phyloP scores from a whole-genome alignment of 352 stramenopile genomes.

The Pythium apleroticum region DNA sequence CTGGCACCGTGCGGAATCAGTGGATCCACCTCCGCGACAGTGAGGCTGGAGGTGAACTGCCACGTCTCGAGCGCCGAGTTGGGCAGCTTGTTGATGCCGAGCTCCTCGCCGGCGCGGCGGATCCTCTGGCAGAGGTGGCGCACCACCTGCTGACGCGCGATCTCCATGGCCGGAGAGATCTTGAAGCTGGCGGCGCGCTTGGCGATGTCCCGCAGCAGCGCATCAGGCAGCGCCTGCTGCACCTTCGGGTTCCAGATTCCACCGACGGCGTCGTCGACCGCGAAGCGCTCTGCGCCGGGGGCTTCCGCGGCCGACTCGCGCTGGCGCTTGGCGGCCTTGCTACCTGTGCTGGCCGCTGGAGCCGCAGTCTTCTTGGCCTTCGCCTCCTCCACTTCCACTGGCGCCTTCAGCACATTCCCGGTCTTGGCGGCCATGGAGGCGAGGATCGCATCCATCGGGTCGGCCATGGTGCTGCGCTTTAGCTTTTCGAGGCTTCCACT shows the following conservation, averaged over 20 bases:
- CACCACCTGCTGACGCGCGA: constrained; percentile 67
- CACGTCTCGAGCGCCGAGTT: constrained; percentile 86
- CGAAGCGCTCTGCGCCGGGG: background rate
- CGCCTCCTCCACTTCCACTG: constrained; percentile 1
- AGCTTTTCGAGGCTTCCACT: background rate
- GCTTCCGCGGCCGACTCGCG: constrained; percentile 8
- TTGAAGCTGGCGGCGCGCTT: constrained; percentile 15
- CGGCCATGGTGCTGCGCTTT: constrained; percentile 22
- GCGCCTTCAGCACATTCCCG: constrained; percentile 48
- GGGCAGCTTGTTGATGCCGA: constrained; percentile 75
- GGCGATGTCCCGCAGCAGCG: constrained; percentile 22
- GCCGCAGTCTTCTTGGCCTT: background rate
- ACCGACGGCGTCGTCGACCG: background rate
- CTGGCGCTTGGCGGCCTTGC: constrained; percentile 22
- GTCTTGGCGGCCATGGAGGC: constrained; percentile 78
- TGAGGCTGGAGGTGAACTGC: constrained; percentile 80
- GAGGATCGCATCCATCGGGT: constrained; percentile 74
- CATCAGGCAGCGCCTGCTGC: constrained; percentile 21
- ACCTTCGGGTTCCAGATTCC: constrained; percentile 32
- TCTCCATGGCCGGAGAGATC: constrained; percentile 57
- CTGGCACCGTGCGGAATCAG: constrained; percentile 68
- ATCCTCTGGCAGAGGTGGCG: constrained; percentile 72
- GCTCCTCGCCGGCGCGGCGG: constrained; percentile 55
- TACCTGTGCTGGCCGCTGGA: background rate
- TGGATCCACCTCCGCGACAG: constrained; percentile 68